These are phyloP conservation scores for Sphagnum tenellum DNA, from an alignment of 225 moss, liverwort and hornwort genomes.

Conservation along the genomic window DNA sequence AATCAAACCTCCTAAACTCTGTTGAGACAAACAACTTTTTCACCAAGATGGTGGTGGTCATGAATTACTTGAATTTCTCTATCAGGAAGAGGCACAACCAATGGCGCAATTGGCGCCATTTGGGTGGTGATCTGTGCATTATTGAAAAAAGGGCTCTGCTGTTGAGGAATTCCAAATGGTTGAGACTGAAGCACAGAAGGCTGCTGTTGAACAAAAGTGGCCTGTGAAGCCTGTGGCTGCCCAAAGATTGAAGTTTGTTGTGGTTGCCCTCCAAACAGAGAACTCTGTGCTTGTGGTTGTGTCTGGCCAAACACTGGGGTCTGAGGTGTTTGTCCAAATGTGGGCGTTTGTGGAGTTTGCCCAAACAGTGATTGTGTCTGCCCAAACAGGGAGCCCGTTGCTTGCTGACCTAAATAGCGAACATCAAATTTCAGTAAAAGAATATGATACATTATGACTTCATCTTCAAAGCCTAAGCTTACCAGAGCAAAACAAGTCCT, in stretches of 20 bases:
- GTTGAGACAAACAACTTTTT: too few relatives aligned
- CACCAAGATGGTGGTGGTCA: too few relatives aligned
- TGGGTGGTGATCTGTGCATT: slow-evolving; percentile 69
- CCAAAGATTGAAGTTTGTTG: slow-evolving; percentile 45
- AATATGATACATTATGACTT: background rate
- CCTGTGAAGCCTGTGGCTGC: slow-evolving; percentile 24
- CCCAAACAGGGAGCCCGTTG: slow-evolving; percentile 46
- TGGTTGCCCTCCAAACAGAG: slow-evolving; percentile 33
- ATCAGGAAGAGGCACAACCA: slow-evolving; percentile 76
- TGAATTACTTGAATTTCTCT: slow-evolving; percentile 72
- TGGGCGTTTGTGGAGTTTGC: slow-evolving; percentile 32
- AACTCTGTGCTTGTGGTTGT: slow-evolving; percentile 22
- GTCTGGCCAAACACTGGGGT: slow-evolving; percentile 23
- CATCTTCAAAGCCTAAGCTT: too few relatives aligned
- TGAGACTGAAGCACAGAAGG: slow-evolving; percentile 35
- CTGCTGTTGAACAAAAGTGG: slow-evolving; percentile 43
- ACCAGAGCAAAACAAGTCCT: background rate
- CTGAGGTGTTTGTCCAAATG: slow-evolving; percentile 34
- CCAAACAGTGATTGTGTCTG: slow-evolving; percentile 45
- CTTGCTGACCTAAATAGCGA: slow-evolving; percentile 32
- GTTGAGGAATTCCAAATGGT: slow-evolving; percentile 29
- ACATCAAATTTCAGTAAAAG: background rate
- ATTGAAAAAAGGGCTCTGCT: slow-evolving; percentile 53
- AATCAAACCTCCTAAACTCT: too few relatives aligned
- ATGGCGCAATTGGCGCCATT: slow-evolving; percentile 96